These are phyloP conservation scores for Geotrichum citri-aurantii DNA, from an alignment of 1,139 yeast species.

Conservation along the genomic window DNA sequence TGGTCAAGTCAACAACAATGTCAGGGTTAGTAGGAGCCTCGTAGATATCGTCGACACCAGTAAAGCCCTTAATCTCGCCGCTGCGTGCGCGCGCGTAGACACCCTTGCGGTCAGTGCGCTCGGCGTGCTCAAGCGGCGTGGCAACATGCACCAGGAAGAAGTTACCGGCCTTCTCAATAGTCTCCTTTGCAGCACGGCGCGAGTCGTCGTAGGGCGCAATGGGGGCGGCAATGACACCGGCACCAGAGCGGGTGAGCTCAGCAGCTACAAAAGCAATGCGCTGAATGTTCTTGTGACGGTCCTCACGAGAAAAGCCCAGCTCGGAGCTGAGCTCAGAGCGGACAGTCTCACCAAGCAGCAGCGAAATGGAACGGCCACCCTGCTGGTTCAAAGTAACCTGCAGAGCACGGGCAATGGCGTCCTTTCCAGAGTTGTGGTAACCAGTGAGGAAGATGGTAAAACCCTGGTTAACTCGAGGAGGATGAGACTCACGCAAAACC, in stretches of 20 bases:
- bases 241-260: slow-evolving; percentile 83
- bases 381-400: slow-evolving; percentile 88
- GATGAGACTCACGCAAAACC: slow-evolving; percentile 86
- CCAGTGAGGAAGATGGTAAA: slow-evolving; percentile 65
- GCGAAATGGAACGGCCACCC: slow-evolving; percentile 80
- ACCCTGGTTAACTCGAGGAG: slow-evolving; percentile 87
- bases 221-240: slow-evolving; percentile 76
- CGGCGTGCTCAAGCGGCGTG: slow-evolving; percentile 44
- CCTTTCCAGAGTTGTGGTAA: slow-evolving; percentile 52
- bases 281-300: slow-evolving; percentile 40
- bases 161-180: slow-evolving; percentile 41
- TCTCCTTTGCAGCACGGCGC: slow-evolving; percentile 38
- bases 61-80: slow-evolving; percentile 45
- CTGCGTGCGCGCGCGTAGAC: slow-evolving; percentile 41
- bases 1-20: slow-evolving; percentile 47
- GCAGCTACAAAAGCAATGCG: slow-evolving; percentile 58
- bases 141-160: slow-evolving; percentile 47
- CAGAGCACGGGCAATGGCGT: slow-evolving; percentile 72
- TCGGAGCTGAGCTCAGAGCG: slow-evolving; percentile 42
- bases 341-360: slow-evolving; percentile 50
- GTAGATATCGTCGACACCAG: slow-evolving; percentile 44
- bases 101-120: slow-evolving; percentile 46
- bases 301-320: slow-evolving; percentile 40
- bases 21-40: slow-evolving; percentile 49
- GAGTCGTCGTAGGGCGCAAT: slow-evolving; percentile 44